A percentile compares a stretch with the other conserved stretches of the same genome.
phyloP scores from a whole-genome alignment of 2,329 filamentous ascomycete species.

The Ophiostoma tasmaniense region DNA sequence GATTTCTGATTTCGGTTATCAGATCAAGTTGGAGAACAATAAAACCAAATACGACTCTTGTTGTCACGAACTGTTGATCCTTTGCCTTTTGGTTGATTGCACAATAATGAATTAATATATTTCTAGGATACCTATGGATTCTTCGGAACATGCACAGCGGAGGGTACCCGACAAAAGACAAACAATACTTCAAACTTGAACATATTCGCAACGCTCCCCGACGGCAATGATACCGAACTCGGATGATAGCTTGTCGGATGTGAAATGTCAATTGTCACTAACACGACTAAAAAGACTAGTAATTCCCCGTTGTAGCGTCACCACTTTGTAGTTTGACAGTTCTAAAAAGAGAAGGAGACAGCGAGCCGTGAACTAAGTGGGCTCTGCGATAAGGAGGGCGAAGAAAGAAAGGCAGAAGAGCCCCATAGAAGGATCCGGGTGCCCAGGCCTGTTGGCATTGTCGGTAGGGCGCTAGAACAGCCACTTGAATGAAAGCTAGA shows the following conservation, averaged over 20 bases:
- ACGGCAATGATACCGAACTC: neutral
- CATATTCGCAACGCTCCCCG: neutral
- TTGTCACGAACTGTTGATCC: neutral
- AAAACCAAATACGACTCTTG: neutral
- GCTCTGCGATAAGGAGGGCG: constrained; percentile 5
- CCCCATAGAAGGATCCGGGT: neutral
- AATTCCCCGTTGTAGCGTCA: neutral
- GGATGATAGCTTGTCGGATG: neutral
- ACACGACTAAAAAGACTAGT: neutral
- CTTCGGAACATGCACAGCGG: neutral
- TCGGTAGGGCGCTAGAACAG: neutral
- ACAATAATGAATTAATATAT: neutral
- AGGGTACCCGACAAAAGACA: neutral
- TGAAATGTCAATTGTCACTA: neutral
- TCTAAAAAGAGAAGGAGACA: constrained; percentile 6
- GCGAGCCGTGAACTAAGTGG: constrained; percentile 1
- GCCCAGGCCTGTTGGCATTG: neutral
- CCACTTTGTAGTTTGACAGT: neutral
- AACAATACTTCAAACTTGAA: neutral
- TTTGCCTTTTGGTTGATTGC: neutral
- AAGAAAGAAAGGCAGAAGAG: neutral
- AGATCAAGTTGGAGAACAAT: neutral
- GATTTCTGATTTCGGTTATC: neutral
- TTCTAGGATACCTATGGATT: neutral
- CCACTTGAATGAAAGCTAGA: neutral